Conservation (phyloP, 1,284 basidiomycete genomes). For the Cutaneotrichosporon mucoides region DNA sequence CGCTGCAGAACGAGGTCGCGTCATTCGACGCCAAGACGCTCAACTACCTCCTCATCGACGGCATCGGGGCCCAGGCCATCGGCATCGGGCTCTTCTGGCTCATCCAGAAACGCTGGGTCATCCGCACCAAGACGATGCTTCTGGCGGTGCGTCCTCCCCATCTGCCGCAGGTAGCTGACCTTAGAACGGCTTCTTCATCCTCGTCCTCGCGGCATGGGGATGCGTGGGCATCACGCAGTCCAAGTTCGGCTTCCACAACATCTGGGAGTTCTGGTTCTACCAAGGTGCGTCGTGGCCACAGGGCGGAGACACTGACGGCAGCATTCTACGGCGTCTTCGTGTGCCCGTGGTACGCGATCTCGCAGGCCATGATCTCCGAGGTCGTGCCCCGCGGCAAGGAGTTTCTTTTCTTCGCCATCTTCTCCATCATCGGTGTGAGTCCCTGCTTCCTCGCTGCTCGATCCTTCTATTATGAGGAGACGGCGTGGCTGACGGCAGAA, state of each 20-base stretch:
- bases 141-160: constrained; percentile 26
- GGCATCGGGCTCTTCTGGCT: constrained; percentile 70
- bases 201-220: constrained; percentile 44
- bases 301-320: neutral
- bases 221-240: constrained; percentile 21
- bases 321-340: constrained; percentile 60
- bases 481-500: constrained; percentile 23
- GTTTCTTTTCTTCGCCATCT: constrained; percentile 29
- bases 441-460: too few relatives aligned
- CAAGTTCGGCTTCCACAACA: constrained; percentile 23
- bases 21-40: constrained; percentile 40
- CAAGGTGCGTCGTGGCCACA: constrained; percentile 46
- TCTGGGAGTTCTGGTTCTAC: constrained; percentile 44
- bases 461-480: too few relatives aligned
- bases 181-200: constrained; percentile 43
- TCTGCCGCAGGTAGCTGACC: constrained; percentile 48
- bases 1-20: constrained; percentile 66
- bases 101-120: constrained; percentile 65
- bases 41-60: constrained; percentile 63
- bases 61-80: constrained; percentile 66
- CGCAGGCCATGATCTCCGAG: constrained; percentile 53
- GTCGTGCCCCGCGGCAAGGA: constrained; percentile 42
- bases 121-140: constrained; percentile 64
- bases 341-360: constrained; percentile 23
- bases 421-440: constrained; percentile 51